phyloP scores from a whole-genome alignment of 2,329 filamentous ascomycete genomes.

The Colletotrichum incanum region DNA sequence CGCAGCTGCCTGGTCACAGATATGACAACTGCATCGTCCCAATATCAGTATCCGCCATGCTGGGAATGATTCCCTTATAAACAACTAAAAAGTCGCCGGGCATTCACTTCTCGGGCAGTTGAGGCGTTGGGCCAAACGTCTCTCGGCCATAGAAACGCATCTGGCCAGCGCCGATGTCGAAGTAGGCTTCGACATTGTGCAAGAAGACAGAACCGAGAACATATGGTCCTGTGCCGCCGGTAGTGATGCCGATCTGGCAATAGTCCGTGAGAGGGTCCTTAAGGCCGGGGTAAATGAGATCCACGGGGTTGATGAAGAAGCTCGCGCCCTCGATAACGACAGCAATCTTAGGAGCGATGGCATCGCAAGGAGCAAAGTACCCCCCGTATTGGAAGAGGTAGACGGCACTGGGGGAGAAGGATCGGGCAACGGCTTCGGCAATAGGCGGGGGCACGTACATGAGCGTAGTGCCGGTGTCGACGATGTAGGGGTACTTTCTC shows the following conservation, averaged over 20 bases:
- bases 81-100: not conserved
- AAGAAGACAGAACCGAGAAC: slow-evolving; percentile 67
- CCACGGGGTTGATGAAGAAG: slow-evolving; percentile 65
- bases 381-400: slow-evolving; percentile 63
- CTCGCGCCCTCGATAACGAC: slow-evolving; percentile 60
- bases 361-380: slow-evolving; percentile 66
- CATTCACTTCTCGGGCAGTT: slow-evolving; percentile 25
- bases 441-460: slow-evolving; percentile 66
- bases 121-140: slow-evolving; percentile 35
- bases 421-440: slow-evolving; percentile 62
- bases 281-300: slow-evolving; percentile 63
- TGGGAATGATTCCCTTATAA: not conserved
- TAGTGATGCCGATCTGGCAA: slow-evolving; percentile 64
- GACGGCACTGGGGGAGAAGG: slow-evolving; percentile 63
- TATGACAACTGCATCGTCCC: slow-evolving; percentile 7
- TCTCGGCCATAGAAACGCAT: slow-evolving; percentile 59
- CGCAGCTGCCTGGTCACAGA: not conserved
- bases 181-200: slow-evolving; percentile 66
- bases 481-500: slow-evolving; percentile 64
- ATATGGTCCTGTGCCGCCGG: slow-evolving; percentile 62
- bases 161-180: slow-evolving; percentile 62
- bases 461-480: slow-evolving; percentile 68
- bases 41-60: not conserved
- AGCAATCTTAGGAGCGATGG: slow-evolving; percentile 62
- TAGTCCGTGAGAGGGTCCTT: slow-evolving; percentile 62